Base-by-base conservation (phyloP, 805 yeast species). In the Myxozyma neotropica region DNA sequence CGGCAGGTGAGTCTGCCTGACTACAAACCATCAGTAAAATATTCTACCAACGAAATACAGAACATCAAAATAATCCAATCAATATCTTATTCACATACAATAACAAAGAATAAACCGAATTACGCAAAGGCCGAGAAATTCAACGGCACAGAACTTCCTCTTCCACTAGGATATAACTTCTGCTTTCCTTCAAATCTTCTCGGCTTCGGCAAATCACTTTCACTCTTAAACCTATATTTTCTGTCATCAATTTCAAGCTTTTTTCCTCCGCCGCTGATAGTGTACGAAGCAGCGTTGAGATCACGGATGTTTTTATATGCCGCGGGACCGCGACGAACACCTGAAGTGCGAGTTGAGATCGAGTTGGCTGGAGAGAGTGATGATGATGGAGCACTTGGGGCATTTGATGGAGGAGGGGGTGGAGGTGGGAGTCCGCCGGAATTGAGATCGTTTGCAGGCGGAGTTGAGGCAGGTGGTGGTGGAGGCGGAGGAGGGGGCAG, bases 81-180 rank as follows among this genome's bases (percentile, higher is more conserved):
- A 31, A 31, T 8, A 42, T 21, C 29, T 38, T 19, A 38, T n/a
- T 10, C 21, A n/a, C n/a, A n/a, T n/a, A n/a, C 42, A 38, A 38
- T 6, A 13, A 15, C n/a, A 38, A 38, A 13, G n/a, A 5, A n/a
- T 6, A 38, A 38, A 13, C 21, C 6, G 21, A 38, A 26, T 33
- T 21, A 47, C 12, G 68, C 58, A 63, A 68, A 75, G 27, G 74
- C 54, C 17, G 79, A 72, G 56, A 92, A 76, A 66, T 89, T 84
- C 63, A 92, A 75, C 0, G 97, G 97, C 38, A 92, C 94, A 35
- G 96, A 88, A 29, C 91, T 83, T 2, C 98, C 98, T 67, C 96
- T 81, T 13, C 98, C 98, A 74, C 96, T 89, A 17, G 98, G 97
- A 75, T 94, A 94, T 65, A 91, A 76, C 72, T 93, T 91, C 59